phyloP scores from a whole-genome alignment of 2,329 filamentous ascomycete species.

The Curvularia sp. region DNA sequence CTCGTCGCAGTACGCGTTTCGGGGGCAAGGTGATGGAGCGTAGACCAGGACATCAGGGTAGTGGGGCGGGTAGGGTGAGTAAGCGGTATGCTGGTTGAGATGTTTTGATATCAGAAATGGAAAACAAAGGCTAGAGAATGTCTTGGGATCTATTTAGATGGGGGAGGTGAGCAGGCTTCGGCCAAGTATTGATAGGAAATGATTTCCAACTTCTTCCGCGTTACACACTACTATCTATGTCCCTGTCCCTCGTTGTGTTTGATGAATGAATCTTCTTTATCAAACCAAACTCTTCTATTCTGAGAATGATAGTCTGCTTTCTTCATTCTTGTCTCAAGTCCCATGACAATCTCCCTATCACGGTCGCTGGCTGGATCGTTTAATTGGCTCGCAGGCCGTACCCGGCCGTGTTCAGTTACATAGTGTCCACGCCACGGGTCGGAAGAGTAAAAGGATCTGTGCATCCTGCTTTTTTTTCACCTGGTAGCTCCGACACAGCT shows the following conservation, averaged over 20 bases:
- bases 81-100: not conserved
- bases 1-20: not conserved
- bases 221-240: too few relatives aligned
- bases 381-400: not conserved
- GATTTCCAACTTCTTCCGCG: too few relatives aligned
- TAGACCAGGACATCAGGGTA: not conserved
- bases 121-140: not conserved
- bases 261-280: not conserved
- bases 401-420: not conserved
- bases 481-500: not conserved
- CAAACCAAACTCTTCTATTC: not conserved
- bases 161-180: not conserved
- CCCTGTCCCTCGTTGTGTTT: not conserved
- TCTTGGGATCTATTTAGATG: not conserved
- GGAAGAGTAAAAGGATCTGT: not conserved
- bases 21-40: not conserved
- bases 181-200: not conserved
- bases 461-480: not conserved
- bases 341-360: not conserved
- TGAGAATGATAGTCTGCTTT: not conserved
- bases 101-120: not conserved
- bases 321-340: not conserved
- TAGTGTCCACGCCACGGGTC: not conserved
- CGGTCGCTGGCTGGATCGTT: not conserved
- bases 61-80: not conserved